Evolutionary conservation across 768 basidiomycete genomes (phyloP).

Genomic region (Hydnum rufescens): DNA sequence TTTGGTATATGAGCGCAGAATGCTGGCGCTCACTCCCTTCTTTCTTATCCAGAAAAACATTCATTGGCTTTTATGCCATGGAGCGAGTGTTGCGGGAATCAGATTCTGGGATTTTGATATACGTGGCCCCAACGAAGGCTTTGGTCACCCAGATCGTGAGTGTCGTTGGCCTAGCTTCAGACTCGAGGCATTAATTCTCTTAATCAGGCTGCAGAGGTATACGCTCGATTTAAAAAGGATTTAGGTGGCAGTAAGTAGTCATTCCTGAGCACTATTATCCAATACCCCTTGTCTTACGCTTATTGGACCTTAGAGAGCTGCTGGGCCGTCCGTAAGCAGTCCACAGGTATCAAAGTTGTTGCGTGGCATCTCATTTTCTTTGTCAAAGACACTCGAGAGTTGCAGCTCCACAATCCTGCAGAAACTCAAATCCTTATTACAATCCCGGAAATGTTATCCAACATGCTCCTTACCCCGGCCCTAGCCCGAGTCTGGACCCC

Average conservation of each 20-base stretch:
- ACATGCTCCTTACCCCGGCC: conserved; percentile 47
- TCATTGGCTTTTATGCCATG: conserved; percentile 64
- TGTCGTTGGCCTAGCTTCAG: no score
- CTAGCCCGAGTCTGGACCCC: conserved; percentile 42
- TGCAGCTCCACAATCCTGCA: conserved; percentile 38
- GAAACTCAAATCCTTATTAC: conserved; percentile 58
- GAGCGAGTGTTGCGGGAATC: conserved; percentile 40
- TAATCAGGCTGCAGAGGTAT: conserved; percentile 42
- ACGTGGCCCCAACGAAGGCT: conserved; percentile 59
- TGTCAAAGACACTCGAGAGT: conserved; percentile 32
- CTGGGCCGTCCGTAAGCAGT: conserved; percentile 30
- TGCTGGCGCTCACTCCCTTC: neutral
- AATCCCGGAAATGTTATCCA: conserved; percentile 49
- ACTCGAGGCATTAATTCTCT: no score
- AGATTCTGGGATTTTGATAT: conserved; percentile 48
- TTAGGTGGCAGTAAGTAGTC: no score
- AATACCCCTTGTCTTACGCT: no score
- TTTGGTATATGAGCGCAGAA: neutral
- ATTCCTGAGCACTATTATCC: no score
- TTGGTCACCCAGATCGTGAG: conserved; percentile 33
- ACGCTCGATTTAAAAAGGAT: conserved; percentile 27
- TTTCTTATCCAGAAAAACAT: conserved; percentile 59
- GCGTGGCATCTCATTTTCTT: neutral
- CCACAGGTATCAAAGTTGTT: neutral
- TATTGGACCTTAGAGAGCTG: conserved; percentile 28